Evolutionary conservation across 495 filamentous ascomycete genomes (phyloP), one percentile per base, ranked within the genome.

Genomic region (Aspergillus nanangensis): DNA sequence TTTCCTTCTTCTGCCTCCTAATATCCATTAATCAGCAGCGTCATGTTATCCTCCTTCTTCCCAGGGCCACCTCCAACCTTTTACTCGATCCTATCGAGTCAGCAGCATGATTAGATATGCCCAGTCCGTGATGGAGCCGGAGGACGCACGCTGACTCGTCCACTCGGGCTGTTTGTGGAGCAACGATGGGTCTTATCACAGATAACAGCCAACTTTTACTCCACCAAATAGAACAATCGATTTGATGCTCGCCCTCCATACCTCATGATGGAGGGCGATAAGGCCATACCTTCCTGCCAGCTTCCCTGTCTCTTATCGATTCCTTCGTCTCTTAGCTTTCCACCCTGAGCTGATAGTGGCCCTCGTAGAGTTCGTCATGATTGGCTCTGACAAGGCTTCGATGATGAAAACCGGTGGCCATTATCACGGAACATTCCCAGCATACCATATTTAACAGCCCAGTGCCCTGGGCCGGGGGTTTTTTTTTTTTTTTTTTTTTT

Each of bases 81-180:
- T 70, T 67, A 70, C 66, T 70, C 62, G 66, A 70, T 70, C 51
- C 23, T 52, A 70, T 70, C 64, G 66, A 67, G 66, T 70, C 64
- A 69, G 44, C 54, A 36, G 11, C 15, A 32, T 46, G 44, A 62
- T 55, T 59, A 56, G 55, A 57, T 62, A 58, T 25, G 33, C 33
- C 21, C 18, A 37, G 20, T 18, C 25, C 5, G 11, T 29, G 25
- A 11, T 29, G 25, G 25, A 29, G 25, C 25, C 25, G 25, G 25
- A 5, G 7, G 5, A 5, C 11, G 25, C 25, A 29, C 25, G 25
- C 25, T 29, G 7, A 29, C 25, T 29, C 25, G 25, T 11, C 25
- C 25, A 11, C 25, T 11, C 7, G 25, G 25, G 25, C 7, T 29
- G 25, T 7, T 11, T 29, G 25, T 5, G 11, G 25, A 5, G 25